Evolutionary conservation across 495 filamentous ascomycete species (phyloP), one percentile per base, ranked within the genome.

Genomic region (Talaromyces wortmannii): DNA sequence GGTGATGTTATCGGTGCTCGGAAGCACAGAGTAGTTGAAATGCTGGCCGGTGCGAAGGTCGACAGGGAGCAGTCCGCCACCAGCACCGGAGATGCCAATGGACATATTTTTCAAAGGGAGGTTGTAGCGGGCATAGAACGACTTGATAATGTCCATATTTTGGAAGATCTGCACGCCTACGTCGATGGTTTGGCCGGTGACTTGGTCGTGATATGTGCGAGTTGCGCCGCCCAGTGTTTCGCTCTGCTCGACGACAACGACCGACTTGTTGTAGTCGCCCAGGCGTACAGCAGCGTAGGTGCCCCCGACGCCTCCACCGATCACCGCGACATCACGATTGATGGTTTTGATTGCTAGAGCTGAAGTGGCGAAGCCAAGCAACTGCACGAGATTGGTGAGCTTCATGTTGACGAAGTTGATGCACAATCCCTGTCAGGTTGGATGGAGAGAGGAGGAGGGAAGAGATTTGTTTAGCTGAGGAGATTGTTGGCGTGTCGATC

Each of bases 301-400:
- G 15, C 75, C 75, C 1, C 69, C 55, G 16, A 76, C 63, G 8
- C 79, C 79, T 18, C 78, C 78, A 0, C 79, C 78, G 18, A 81
- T 67, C 36, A 82, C 72, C 12, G 63, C 70, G 33, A 82, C 64
- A 65, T 82, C 78, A 2, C 36, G 36, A 40, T 2, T 40, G 36
- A 40, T 40, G 13, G 8, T 40, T 5, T 10, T 2, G 13, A 13
- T 5, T 40, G 36, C 36, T 2, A 40, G 8, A 5, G 36, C 36
- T 10, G 36, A 13, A 1, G 13, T 8, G 13, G 36, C 36, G 8
- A 40, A 5, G 36, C 2, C 1, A 5, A 40, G 36, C 36, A 40
- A 5, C 13, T 8, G 36, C 13, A 13, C 13, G 5, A 40, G 13
- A 40, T 40, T 40, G 8, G 8, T 40, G 13, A 40, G 13, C 36